These are phyloP conservation scores for Polychaeton citri DNA, from an alignment of 2,329 filamentous ascomycete genomes.

Conservation along the genomic window DNA sequence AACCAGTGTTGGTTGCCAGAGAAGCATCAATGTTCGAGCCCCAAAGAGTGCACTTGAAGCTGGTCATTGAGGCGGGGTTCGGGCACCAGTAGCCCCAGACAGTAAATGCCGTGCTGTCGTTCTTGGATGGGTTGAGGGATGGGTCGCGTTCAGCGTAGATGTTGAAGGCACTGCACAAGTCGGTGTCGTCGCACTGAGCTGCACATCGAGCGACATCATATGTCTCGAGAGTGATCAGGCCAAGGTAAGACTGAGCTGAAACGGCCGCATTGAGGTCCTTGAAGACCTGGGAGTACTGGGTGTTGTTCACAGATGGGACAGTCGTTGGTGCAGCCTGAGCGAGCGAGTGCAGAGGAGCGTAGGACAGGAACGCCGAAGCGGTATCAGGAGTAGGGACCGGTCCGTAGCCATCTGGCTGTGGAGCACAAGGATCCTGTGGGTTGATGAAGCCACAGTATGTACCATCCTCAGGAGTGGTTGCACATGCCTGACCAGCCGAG, in stretches of 20 bases:
- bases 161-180: slow-evolving; percentile 23
- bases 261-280: slow-evolving; percentile 17
- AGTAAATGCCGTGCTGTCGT: slow-evolving; percentile 12
- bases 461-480: slow-evolving; percentile 18
- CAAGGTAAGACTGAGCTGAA: slow-evolving; percentile 19
- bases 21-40: slow-evolving; percentile 19
- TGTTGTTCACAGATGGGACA: slow-evolving; percentile 1
- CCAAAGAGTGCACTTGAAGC: slow-evolving; percentile 28
- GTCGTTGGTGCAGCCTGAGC: slow-evolving; percentile 7
- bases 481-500: slow-evolving; percentile 15
- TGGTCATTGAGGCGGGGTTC: slow-evolving; percentile 24
- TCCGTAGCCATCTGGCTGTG: slow-evolving; percentile 24
- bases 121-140: slow-evolving; percentile 16
- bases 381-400: slow-evolving; percentile 15
- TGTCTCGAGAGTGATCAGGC: slow-evolving; percentile 15
- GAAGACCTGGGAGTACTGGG: slow-evolving; percentile 18
- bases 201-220: slow-evolving; percentile 21
- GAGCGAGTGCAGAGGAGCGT: slow-evolving; percentile 12
- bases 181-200: slow-evolving; percentile 17
- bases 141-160: slow-evolving; percentile 23
- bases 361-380: slow-evolving; percentile 14
- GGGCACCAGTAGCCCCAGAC: slow-evolving; percentile 19
- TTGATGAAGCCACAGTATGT: slow-evolving; percentile 27
- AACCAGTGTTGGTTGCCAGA: slow-evolving; percentile 12
- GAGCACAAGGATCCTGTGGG: slow-evolving; percentile 24